These are phyloP conservation scores for Aegilops longissima DNA, from an alignment of 176 grass and related monocot genomes.

Conservation along the genomic window DNA sequence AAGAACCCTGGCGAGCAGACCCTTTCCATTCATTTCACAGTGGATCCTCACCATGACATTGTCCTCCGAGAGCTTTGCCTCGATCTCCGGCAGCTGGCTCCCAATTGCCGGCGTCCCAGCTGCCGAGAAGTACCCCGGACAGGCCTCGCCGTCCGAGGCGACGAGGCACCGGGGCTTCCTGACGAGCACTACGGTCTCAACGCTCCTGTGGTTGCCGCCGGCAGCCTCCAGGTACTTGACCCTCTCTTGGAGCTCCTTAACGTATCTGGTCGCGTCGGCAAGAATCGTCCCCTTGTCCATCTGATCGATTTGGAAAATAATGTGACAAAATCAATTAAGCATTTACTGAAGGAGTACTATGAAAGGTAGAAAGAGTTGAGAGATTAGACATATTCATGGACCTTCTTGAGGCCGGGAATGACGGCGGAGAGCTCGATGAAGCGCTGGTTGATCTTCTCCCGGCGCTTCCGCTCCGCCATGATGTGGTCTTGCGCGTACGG, in stretches of 20 bases:
- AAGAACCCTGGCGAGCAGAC: constrained; percentile 45
- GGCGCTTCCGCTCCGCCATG: constrained; percentile 55
- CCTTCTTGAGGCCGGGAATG: constrained; percentile 70
- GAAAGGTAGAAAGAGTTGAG: too few relatives aligned
- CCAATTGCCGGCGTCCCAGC: background rate
- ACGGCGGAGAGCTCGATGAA: constrained; percentile 66
- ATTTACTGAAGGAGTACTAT: background rate
- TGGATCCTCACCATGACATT: constrained; percentile 58
- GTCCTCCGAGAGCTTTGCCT: constrained; percentile 37
- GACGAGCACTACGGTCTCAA: constrained; percentile 35
- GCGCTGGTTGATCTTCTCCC: constrained; percentile 69
- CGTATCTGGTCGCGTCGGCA: constrained; percentile 42
- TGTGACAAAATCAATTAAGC: too few relatives aligned
- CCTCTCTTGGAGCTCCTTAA: constrained; percentile 56
- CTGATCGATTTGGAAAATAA: constrained; percentile 13
- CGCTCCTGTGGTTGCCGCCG: constrained; percentile 16
- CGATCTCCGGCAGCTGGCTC: constrained; percentile 41
- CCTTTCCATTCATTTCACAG: constrained; percentile 36
- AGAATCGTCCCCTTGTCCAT: constrained; percentile 72
- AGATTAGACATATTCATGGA: background rate
- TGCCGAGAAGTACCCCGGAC: background rate
- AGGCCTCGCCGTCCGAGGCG: background rate
- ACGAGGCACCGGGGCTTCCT: constrained; percentile 13
- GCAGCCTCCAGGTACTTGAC: constrained; percentile 40
- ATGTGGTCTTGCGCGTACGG: constrained; percentile 50